These are phyloP conservation scores for Haematococcus sp. DNA, from an alignment of 139 green algal species.

Conservation along the genomic window DNA sequence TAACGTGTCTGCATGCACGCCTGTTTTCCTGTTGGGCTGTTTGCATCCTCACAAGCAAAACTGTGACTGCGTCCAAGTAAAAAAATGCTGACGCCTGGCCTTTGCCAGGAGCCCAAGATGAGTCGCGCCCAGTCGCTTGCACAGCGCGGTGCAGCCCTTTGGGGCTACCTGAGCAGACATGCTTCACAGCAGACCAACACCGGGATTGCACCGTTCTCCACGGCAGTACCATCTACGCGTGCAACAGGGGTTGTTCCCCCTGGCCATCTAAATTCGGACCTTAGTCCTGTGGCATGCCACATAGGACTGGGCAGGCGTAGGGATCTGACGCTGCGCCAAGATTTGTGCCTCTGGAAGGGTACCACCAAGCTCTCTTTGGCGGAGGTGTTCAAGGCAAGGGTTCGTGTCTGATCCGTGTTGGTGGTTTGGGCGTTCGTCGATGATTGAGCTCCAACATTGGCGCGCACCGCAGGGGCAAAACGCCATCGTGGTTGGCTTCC, in stretches of 20 bases:
- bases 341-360: slow-evolving; percentile 44
- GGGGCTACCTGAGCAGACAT: no score
- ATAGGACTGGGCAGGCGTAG: slow-evolving; percentile 54
- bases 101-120: no score
- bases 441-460: neutral
- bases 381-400: slow-evolving; percentile 45
- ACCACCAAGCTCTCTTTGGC: slow-evolving; percentile 26
- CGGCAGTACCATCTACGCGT: neutral
- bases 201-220: neutral
- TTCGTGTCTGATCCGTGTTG: neutral
- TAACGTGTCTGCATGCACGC: no score
- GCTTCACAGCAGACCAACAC: no score
- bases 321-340: slow-evolving; percentile 62
- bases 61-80: no score
- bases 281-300: slow-evolving; percentile 51
- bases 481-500: slow-evolving; percentile 59
- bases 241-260: slow-evolving; percentile 35
- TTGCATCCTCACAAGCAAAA: no score
- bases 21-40: no score
- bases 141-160: no score
- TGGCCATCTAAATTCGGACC: slow-evolving; percentile 54
- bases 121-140: no score
- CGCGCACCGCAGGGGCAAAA: slow-evolving; percentile 40
- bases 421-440: neutral
- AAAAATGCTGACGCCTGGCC: no score